A percentile compares a stretch with the other conserved stretches of the same genome.
Conservation (phyloP, 176 grass and related monocot genomes). For the Avena atlantica region DNA sequence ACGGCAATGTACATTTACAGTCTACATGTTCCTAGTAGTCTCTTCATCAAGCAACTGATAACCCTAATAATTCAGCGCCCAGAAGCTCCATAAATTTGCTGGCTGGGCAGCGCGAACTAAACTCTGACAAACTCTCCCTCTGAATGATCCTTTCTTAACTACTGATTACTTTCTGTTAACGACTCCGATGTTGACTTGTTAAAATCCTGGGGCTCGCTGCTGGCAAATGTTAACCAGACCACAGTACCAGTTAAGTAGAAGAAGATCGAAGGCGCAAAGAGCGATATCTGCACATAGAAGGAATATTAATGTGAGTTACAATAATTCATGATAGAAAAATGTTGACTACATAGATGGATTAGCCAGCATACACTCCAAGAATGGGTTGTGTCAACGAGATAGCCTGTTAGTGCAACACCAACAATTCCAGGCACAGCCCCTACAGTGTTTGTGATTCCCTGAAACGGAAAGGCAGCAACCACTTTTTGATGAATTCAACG, state of each 20-base stretch:
- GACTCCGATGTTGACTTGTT: slow-evolving; percentile 35
- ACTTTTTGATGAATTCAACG: not conserved
- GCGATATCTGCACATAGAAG: slow-evolving; percentile 69
- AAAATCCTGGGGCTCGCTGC: slow-evolving; percentile 85
- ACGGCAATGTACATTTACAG: slow-evolving; percentile 26
- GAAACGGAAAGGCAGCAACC: slow-evolving; percentile 29
- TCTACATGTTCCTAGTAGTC: slow-evolving; percentile 4
- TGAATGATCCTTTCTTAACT: not conserved
- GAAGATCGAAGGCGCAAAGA: slow-evolving; percentile 93
- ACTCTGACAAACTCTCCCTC: slow-evolving; percentile 4
- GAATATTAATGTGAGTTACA: not conserved
- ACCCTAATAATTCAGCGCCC: not conserved
- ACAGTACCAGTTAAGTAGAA: slow-evolving; percentile 92
- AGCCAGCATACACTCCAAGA: slow-evolving; percentile 93
- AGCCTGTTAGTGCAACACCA: slow-evolving; percentile 81
- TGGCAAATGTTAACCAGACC: slow-evolving; percentile 87
- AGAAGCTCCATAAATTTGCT: slow-evolving; percentile 31
- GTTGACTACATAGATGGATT: not conserved
- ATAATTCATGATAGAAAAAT: not conserved
- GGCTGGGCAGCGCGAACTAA: not conserved
- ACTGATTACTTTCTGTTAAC: not conserved
- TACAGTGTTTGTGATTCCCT: slow-evolving; percentile 98
- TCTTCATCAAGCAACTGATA: not conserved
- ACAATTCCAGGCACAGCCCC: slow-evolving; percentile 90
- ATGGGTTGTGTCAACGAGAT: slow-evolving; percentile 89